Evolutionary conservation across 192 early-diverging fungal genomes (phyloP), one percentile per base, ranked within the genome.

Genomic region (Haplosporangium gracile): DNA sequence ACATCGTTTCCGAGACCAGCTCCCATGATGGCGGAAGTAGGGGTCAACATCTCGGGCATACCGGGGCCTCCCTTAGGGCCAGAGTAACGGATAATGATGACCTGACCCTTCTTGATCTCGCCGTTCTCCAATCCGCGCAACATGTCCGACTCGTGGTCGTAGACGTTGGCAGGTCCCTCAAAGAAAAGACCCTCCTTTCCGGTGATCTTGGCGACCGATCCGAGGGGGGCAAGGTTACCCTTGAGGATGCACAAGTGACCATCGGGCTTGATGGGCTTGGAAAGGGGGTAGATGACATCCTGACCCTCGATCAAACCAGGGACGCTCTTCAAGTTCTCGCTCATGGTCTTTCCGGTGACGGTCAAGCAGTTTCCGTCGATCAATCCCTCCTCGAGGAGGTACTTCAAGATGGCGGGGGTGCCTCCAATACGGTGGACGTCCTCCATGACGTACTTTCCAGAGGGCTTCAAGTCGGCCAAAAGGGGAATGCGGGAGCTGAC

Each of bases 31-130:
- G 97, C 97, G 88, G 94, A 95, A 47, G 97, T 97, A 24, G 99
- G 99, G 16, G 97, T 99, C 88, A 99, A 92, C 99, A 99, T 99
- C 89, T 99, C 99, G 38, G 97, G 97, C 99, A 99, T 99, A 72
- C 99, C 99, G 11, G 99, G 99, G 24, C 97, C 97, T 79, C 99
- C 99, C 91, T 96, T 96, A 40, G 99, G 99, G 5, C 99, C 99
- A 87, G 98, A 97, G 89, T 99, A 99, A 51, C 97, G 95, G 91
- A 99, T 99, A 68, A 99, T 91, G 68, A 94, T 93, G 47, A 97
- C 93, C 88, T 98, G 92, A 42, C 99, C 99, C 92, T 98, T 97
- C 87, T 80, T 88, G 84, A 99, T 97, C 85, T 98, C 93, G 43
- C 93, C 93, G 40, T 92, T 91, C 89, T 98, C 97, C 60, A 99